Evolutionary conservation across 2,329 filamentous ascomycete genomes (phyloP).

Genomic region (Apiospora kogelbergensis): DNA sequence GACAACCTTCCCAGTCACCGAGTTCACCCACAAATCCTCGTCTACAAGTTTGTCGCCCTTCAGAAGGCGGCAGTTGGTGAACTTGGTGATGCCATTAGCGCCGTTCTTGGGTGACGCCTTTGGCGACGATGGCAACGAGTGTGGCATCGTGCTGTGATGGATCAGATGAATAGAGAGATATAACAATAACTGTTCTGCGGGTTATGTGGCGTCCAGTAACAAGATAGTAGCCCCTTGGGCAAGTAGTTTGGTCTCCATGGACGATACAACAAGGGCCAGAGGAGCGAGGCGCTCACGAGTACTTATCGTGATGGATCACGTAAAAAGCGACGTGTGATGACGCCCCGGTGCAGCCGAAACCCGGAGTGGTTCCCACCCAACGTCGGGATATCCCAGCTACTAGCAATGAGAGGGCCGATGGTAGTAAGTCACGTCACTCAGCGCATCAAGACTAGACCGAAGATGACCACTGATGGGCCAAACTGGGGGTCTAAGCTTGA

Average conservation of each 20-base stretch:
- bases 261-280: slow-evolving; percentile 20
- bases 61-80: slow-evolving; percentile 83
- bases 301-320: slow-evolving; percentile 24
- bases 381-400: neutral
- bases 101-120: slow-evolving; percentile 51
- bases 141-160: slow-evolving; percentile 24
- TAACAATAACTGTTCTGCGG: neutral
- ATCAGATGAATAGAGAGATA: neutral
- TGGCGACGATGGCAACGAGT: slow-evolving; percentile 32
- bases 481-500: neutral
- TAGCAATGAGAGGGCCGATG: neutral
- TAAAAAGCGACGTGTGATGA: slow-evolving; percentile 3
- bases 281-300: slow-evolving; percentile 19
- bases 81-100: slow-evolving; percentile 67
- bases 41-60: slow-evolving; percentile 66
- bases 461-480: neutral
- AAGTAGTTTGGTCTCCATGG: slow-evolving; percentile 31
- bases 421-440: neutral
- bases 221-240: slow-evolving; percentile 29
- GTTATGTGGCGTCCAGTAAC: slow-evolving; percentile 30
- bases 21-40: slow-evolving; percentile 88
- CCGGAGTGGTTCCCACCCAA: neutral
- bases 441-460: neutral
- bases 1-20: slow-evolving; percentile 77
- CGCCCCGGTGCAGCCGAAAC: slow-evolving; percentile 12